Evolutionary conservation across 768 basidiomycete genomes (phyloP), one percentile per base, ranked within the genome.

Genomic region (Mycena sanguinolenta): DNA sequence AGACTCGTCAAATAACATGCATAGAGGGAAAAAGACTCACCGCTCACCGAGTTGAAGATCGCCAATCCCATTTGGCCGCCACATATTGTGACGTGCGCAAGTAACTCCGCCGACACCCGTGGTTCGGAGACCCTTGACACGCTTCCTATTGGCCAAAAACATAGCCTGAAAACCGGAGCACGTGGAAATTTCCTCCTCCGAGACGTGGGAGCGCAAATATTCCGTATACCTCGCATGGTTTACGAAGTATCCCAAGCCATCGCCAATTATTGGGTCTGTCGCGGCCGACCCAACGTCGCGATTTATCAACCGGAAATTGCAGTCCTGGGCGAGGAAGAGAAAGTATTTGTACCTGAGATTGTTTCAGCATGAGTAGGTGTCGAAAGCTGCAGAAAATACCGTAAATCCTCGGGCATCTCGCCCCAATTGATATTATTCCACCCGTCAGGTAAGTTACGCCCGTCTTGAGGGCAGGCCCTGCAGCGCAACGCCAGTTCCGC

Each of bases 1-100:
- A 17, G 16, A 44, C 42, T 5, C 42, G 16, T 21, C 4, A 38
- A 38, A 38, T 9, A 44, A 44, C n/a, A 50, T 2, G 3, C 8
- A 23, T 23, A 44, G 5, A 9, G 10, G 10, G 5, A 14, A 21
- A 17, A 38, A 8, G 10, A 44, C 42, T 4, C 19, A 44, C 42
- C 42, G 42, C 19, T 44, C 42, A 5, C 42, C 74, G 19, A 63
- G 55, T 46, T 75, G 75, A 25, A 75, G 54, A 39, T 75, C 71
- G 7, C 73, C 74, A 49, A 60, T 23, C 64, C 5, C n/a, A n/a
- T n/a, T n/a, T n/a, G n/a, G n/a, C n/a, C n/a, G n/a, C n/a, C n/a
- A n/a, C n/a, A n/a, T n/a, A 27, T 70, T 60, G 44, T 71, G 70
- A 17, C 44, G 65, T 10, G 65, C 57, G 21, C 75, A 74, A 27